phyloP scores from a whole-genome alignment of 2,329 filamentous ascomycete genomes.

The Fusarium sp. region DNA sequence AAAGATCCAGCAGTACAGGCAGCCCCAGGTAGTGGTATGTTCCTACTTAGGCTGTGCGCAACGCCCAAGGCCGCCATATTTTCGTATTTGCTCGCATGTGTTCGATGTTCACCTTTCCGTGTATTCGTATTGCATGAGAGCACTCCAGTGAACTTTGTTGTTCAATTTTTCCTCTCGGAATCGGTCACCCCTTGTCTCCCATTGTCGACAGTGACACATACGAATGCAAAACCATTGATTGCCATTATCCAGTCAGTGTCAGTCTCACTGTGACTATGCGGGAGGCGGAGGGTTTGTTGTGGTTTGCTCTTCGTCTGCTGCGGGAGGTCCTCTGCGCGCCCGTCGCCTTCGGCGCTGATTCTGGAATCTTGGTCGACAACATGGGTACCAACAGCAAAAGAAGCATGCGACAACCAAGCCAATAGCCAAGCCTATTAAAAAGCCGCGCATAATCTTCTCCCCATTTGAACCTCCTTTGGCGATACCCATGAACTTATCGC shows the following conservation, averaged over 20 bases:
- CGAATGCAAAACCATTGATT: neutral
- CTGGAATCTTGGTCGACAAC: conserved; percentile 41
- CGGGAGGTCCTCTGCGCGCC: conserved; percentile 35
- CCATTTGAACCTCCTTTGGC: conserved; percentile 49
- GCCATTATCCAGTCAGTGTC: neutral
- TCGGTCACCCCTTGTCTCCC: neutral
- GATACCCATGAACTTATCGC: conserved; percentile 47
- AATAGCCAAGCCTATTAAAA: conserved; percentile 52
- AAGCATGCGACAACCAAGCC: conserved; percentile 51
- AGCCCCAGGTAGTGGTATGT: neutral
- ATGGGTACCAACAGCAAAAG: conserved; percentile 53
- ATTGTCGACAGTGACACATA: neutral
- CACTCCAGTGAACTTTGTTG: neutral
- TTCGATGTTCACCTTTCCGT: conserved; percentile 6
- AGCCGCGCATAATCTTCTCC: conserved; percentile 52
- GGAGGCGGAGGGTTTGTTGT: conserved; percentile 22
- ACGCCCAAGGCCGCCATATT: neutral
- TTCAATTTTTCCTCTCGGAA: neutral
- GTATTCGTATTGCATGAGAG: conserved; percentile 4
- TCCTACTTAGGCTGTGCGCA: neutral
- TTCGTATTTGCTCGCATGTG: neutral
- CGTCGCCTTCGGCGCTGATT: conserved; percentile 38
- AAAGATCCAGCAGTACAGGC: neutral
- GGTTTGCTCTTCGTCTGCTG: conserved; percentile 34
- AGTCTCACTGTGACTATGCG: conserved; percentile 12